phyloP scores from a whole-genome alignment of 2,329 filamentous ascomycete genomes.

The Colletotrichum theobromicola region DNA sequence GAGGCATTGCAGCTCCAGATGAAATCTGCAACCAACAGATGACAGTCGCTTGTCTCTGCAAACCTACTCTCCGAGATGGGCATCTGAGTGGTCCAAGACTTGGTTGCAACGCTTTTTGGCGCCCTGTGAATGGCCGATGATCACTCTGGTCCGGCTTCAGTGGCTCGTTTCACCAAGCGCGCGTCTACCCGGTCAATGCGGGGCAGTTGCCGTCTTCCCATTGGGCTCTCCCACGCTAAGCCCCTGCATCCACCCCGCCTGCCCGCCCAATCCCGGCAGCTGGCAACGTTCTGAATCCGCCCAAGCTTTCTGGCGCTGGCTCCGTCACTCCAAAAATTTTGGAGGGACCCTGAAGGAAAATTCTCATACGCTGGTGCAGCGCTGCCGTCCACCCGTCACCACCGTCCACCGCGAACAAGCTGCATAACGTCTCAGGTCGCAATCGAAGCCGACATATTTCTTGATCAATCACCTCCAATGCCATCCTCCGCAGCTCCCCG shows the following conservation, averaged over 20 bases:
- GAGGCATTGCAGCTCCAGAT: background rate
- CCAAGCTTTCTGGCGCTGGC: background rate
- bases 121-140: background rate
- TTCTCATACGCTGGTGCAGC: slow-evolving; percentile 15
- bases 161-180: slow-evolving; percentile 19
- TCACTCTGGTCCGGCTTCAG: background rate
- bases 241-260: slow-evolving; percentile 3
- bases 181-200: slow-evolving; percentile 11
- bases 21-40: slow-evolving; percentile 14
- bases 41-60: background rate
- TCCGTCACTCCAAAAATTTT: background rate
- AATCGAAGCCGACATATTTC: background rate
- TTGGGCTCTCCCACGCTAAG: background rate
- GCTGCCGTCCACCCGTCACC: background rate
- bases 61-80: background rate
- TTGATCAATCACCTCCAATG: slow-evolving; percentile 3
- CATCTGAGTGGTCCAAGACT: background rate
- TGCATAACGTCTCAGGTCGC: background rate
- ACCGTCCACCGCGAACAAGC: background rate
- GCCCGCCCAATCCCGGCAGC: slow-evolving; percentile 7
- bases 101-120: background rate
- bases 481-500: slow-evolving; percentile 3
- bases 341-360: background rate
- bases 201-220: background rate
- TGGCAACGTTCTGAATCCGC: slow-evolving; percentile 5